These are phyloP conservation scores for Flaveria bidentis DNA, from an alignment of 129 eudicot genomes.

Conservation along the genomic window DNA sequence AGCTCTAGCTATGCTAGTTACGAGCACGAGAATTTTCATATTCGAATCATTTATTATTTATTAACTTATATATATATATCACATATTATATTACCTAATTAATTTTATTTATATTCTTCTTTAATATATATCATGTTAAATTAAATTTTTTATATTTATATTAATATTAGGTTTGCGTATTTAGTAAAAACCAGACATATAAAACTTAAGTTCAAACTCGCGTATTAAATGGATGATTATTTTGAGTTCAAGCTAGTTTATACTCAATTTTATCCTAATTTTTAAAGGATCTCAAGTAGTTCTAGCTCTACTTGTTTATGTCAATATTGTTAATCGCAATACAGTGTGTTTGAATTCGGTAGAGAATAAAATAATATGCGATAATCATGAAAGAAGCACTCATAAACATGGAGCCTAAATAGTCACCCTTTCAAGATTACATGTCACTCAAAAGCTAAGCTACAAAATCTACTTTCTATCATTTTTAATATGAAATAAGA, in stretches of 20 bases:
- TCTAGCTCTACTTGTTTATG: not conserved
- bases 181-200: too few species aligned
- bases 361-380: constrained; percentile 11
- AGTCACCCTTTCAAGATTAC: constrained; percentile 55
- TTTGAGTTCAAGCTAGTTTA: not conserved
- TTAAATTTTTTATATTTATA: too few species aligned
- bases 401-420: constrained; percentile 51
- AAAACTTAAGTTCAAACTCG: not conserved
- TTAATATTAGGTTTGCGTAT: not conserved
- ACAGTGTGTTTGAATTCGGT: constrained; percentile 5
- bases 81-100: too few species aligned
- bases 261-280: not conserved
- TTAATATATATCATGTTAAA: too few species aligned
- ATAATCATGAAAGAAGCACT: constrained; percentile 44
- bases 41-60: too few species aligned
- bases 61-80: too few species aligned
- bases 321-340: not conserved
- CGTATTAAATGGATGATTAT: not conserved
- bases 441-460: constrained; percentile 83
- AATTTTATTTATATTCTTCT: too few species aligned
- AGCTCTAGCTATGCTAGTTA: too few species aligned
- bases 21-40: too few species aligned
- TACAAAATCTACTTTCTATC: constrained; percentile 62
- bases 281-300: too few species aligned
- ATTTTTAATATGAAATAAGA: constrained; percentile 37